Evolutionary conservation across 2,329 filamentous ascomycete species (phyloP).

Genomic region (Pseudocercospora eumusae): DNA sequence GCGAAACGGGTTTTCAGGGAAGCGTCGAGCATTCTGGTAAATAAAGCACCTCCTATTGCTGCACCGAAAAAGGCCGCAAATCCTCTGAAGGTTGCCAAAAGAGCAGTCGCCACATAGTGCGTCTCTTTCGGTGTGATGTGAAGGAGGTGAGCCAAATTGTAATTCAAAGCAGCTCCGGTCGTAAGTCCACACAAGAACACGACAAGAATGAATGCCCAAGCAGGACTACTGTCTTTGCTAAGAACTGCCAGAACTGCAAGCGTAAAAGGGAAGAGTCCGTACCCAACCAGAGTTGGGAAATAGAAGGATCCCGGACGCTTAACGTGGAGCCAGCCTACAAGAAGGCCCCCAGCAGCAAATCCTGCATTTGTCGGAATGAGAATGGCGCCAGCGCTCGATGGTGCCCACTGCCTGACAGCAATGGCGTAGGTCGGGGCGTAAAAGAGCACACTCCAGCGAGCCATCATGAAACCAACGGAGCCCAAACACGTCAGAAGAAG

Average conservation of each 20-base stretch:
- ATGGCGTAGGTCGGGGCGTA: conserved; percentile 79
- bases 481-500: conserved; percentile 72
- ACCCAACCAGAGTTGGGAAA: conserved; percentile 50
- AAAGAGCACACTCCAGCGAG: conserved; percentile 78
- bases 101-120: conserved; percentile 73
- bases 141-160: conserved; percentile 76
- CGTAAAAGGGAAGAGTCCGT: conserved; percentile 62
- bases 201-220: conserved; percentile 57
- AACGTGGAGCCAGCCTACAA: conserved; percentile 76
- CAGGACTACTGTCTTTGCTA: conserved; percentile 55
- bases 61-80: conserved; percentile 81
- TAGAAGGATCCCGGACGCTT: conserved; percentile 73
- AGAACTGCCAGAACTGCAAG: conserved; percentile 60
- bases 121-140: conserved; percentile 67
- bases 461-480: conserved; percentile 76
- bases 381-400: conserved; percentile 71
- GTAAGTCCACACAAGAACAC: conserved; percentile 71
- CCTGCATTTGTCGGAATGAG: conserved; percentile 80
- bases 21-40: conserved; percentile 61
- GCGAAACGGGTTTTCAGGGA: conserved; percentile 61
- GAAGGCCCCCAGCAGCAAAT: conserved; percentile 71
- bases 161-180: conserved; percentile 74
- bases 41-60: conserved; percentile 75
- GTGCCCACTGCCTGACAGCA: conserved; percentile 69
- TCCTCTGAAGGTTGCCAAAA: conserved; percentile 77